Evolutionary conservation across 495 filamentous ascomycete species (phyloP).

Genomic region (Hypoxylon lienhwacheense): DNA sequence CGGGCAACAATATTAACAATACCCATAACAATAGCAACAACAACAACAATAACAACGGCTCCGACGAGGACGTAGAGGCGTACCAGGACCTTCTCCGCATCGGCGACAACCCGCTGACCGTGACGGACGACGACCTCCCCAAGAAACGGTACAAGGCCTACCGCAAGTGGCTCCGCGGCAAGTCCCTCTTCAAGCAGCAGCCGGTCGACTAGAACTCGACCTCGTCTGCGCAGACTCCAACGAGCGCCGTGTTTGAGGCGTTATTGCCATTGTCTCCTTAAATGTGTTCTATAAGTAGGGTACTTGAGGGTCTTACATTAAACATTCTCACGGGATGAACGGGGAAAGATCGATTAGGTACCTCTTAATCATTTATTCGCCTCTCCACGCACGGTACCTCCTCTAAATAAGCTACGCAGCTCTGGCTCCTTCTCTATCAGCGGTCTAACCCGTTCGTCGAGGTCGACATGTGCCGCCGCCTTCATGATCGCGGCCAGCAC

Average conservation of each 20-base stretch:
- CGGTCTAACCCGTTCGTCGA: slow-evolving; percentile 36
- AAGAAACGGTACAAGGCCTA: slow-evolving; percentile 98
- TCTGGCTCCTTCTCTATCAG: slow-evolving; percentile 49
- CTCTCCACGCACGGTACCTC: too few relatives aligned
- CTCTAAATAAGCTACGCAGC: slow-evolving; percentile 45
- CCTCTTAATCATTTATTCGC: too few relatives aligned
- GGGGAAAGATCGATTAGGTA: too few relatives aligned
- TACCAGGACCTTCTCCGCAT: slow-evolving; percentile 76
- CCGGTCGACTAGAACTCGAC: slow-evolving; percentile 59
- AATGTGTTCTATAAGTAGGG: too few relatives aligned
- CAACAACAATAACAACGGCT: too few relatives aligned
- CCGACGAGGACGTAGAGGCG: slow-evolving; percentile 69
- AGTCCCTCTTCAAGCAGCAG: slow-evolving; percentile 91
- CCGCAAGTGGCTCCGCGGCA: slow-evolving; percentile 87
- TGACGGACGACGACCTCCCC: slow-evolving; percentile 74
- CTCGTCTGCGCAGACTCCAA: slow-evolving; percentile 15
- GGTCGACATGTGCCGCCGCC: slow-evolving; percentile 35
- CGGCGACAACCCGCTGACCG: slow-evolving; percentile 81
- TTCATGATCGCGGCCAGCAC: slow-evolving; percentile 39
- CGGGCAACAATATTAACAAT: too few relatives aligned
- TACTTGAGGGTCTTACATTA: too few relatives aligned
- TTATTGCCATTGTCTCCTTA: slow-evolving; percentile 6
- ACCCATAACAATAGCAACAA: too few relatives aligned
- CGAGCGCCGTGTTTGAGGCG: slow-evolving; percentile 11
- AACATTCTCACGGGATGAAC: too few relatives aligned